phyloP scores from a whole-genome alignment of 2,329 filamentous ascomycete genomes.

The Cadophora malorum region DNA sequence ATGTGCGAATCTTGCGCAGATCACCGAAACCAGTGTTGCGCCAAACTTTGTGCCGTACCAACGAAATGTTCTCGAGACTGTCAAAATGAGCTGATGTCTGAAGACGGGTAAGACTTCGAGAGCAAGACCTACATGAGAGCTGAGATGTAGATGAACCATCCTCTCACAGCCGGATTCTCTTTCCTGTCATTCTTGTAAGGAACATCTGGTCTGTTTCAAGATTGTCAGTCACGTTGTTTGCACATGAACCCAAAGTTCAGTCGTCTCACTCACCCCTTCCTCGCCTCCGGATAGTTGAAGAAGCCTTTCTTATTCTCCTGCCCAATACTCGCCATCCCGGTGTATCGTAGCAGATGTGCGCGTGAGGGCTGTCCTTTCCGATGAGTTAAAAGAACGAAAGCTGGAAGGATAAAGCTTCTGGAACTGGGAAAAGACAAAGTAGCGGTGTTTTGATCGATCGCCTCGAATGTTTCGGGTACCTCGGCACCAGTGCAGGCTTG shows the following conservation, averaged over 20 bases:
- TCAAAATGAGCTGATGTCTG: constrained; percentile 20
- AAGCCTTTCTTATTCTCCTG: constrained; percentile 25
- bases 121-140: constrained; percentile 27
- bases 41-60: constrained; percentile 30
- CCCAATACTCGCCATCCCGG: constrained; percentile 19
- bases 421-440: not conserved
- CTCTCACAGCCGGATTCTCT: constrained; percentile 31
- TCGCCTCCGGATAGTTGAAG: constrained; percentile 29
- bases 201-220: constrained; percentile 28
- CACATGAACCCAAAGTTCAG: not conserved
- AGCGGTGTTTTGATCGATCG: constrained; percentile 6
- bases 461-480: constrained; percentile 5
- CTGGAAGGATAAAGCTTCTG: not conserved
- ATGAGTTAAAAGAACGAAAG: not conserved
- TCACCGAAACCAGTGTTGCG: constrained; percentile 34
- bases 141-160: constrained; percentile 26
- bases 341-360: not conserved
- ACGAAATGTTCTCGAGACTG: constrained; percentile 33
- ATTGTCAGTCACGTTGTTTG: constrained; percentile 20
- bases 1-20: constrained; percentile 27
- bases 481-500: constrained; percentile 1
- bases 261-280: constrained; percentile 25
- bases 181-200: constrained; percentile 33
- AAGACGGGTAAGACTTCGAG: not conserved
- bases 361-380: not conserved